These are phyloP conservation scores for Penium margaritaceum DNA, from an alignment of 139 green algal genomes.

Conservation along the genomic window DNA sequence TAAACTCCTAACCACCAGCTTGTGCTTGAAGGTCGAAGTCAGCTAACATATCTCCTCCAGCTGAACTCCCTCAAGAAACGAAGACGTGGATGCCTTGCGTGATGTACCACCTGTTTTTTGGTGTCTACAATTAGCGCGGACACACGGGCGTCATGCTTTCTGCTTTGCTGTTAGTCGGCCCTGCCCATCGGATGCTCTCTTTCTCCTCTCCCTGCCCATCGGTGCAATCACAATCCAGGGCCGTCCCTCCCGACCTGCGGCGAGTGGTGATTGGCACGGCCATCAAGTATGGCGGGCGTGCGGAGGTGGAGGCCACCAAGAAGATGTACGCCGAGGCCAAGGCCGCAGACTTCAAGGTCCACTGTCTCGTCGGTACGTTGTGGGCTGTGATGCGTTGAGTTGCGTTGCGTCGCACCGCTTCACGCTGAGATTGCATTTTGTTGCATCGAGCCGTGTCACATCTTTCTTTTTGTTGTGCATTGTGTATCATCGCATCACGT, in stretches of 20 bases:
- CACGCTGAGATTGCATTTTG: too few species aligned
- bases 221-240: not conserved
- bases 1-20: too few species aligned
- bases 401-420: too few species aligned
- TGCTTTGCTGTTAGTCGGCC: not conserved
- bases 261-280: conserved; percentile 21
- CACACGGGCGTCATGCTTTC: too few species aligned
- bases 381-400: too few species aligned
- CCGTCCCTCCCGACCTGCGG: conserved; percentile 8
- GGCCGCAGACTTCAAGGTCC: conserved; percentile 29
- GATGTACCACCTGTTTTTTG: not conserved
- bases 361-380: conserved; percentile 41
- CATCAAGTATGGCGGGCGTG: conserved; percentile 29
- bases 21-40: too few species aligned
- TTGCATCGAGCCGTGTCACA: too few species aligned
- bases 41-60: not conserved
- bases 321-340: conserved; percentile 30
- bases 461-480: too few species aligned
- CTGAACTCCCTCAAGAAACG: not conserved
- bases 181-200: not conserved
- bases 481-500: too few species aligned
- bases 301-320: conserved; percentile 36
- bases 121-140: not conserved
- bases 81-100: not conserved
- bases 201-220: not conserved